Conservation (phyloP, 2,329 filamentous ascomycete genomes). For the Ceratocystis lukuohia region DNA sequence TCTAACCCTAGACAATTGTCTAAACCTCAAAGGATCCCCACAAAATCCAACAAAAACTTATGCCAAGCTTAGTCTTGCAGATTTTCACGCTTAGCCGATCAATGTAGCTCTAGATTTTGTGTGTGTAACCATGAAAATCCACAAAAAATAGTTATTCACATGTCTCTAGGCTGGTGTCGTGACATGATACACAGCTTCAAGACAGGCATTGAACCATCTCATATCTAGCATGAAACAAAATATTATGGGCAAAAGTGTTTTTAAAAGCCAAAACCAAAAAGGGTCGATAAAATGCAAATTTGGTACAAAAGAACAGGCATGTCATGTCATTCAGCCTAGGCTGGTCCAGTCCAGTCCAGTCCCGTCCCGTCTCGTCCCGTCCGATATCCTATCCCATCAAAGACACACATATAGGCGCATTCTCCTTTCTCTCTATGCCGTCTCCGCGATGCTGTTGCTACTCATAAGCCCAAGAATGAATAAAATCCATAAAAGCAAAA, state of each 20-base stretch:
- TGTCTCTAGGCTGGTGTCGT: not conserved
- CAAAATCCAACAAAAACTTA: not conserved
- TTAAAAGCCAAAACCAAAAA: slow-evolving; percentile 14
- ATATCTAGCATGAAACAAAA: too few species aligned
- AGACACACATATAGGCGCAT: slow-evolving; percentile 12
- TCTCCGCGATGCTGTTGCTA: slow-evolving; percentile 18
- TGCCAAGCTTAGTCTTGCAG: not conserved
- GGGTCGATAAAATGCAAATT: slow-evolving; percentile 18
- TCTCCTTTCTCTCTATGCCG: not conserved
- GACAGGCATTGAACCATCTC: not conserved
- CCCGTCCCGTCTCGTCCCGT: not conserved
- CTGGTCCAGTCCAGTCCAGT: not conserved
- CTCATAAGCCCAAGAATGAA: slow-evolving; percentile 11
- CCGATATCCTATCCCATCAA: slow-evolving; percentile 14
- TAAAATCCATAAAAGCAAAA: slow-evolving; percentile 8
- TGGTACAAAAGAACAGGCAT: slow-evolving; percentile 17
- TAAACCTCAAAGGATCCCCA: not conserved
- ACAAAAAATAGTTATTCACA: slow-evolving; percentile 3
- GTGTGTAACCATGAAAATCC: slow-evolving; percentile 7
- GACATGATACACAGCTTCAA: slow-evolving; percentile 3
- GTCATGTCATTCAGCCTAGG: not conserved
- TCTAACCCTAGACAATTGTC: not conserved
- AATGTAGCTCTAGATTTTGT: not conserved
- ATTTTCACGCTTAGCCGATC: not conserved
- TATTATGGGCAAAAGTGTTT: too few species aligned